Evolutionary conservation across 352 stramenopile genomes (phyloP), one percentile per base, ranked within the genome.

Genomic region (Pseudoperonospora humuli): DNA sequence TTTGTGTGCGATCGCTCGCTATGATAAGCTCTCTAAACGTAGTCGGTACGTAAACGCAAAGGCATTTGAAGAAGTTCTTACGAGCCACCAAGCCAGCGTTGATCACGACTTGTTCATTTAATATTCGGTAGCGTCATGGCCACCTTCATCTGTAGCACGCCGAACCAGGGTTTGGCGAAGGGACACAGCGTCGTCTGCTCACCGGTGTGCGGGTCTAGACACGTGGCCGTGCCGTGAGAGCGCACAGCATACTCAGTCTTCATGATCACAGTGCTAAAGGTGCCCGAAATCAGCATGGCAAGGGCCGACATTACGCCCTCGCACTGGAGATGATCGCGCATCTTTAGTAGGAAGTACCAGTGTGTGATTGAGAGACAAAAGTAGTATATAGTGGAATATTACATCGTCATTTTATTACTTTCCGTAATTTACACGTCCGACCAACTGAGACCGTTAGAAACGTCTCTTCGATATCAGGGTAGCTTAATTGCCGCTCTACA

Each of bases 111-210:
- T n/a, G n/a, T n/a, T n/a, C n/a, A n/a, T n/a, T n/a, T n/a, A n/a
- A n/a, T n/a, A n/a, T n/a, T n/a, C n/a, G n/a, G n/a, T n/a, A 85
- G 53, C 39, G 76, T 56, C 79, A 92, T 92, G 24, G 79, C 79
- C 25, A 86, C 36, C 39, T 92, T 92, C 76, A 92, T 92, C 54
- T 89, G 71, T 57, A 92, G 50, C 29, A 88, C 77, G 44, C 77
- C 76, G 46, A 89, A 92, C 76, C 76, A 92, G 25, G 79, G 79
- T 63, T 92, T 92, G 70, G 77, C 70, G 50, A 92, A 92, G 43
- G 73, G 67, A 33, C 79, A 92, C 33, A 77, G 40, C 58, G 51
- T 81, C 44, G 73, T 86, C 21, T 49, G 47, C 18, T 50, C 57
- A 11, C 41, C 38, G 15, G 64, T 54, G 17, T 35, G 29, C 36